These are phyloP conservation scores for Annulohypoxylon nitens DNA, from an alignment of 495 filamentous ascomycete species.

Conservation along the genomic window DNA sequence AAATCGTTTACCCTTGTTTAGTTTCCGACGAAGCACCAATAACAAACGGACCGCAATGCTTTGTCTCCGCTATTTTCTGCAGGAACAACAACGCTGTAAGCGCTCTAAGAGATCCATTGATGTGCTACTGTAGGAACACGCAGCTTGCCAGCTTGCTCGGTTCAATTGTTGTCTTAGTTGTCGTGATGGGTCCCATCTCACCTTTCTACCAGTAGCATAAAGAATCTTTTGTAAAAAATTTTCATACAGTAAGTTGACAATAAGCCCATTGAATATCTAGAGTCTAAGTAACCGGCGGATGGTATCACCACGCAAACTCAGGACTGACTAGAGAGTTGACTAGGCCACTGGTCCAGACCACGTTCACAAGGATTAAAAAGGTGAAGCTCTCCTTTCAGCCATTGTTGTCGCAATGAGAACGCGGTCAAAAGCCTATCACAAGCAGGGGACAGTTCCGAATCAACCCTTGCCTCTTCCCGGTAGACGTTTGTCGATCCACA, in stretches of 20 bases:
- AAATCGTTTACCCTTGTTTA: not conserved
- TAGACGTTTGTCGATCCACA: slow-evolving; percentile 49
- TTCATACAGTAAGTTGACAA: not conserved
- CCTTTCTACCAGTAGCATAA: slow-evolving; percentile 10
- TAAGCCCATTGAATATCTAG: not conserved
- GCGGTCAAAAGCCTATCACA: slow-evolving; percentile 17
- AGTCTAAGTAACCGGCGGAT: not conserved
- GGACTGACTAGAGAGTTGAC: not conserved
- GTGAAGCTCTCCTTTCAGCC: slow-evolving; percentile 25
- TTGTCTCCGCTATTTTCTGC: slow-evolving; percentile 36
- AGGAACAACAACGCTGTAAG: slow-evolving; percentile 42
- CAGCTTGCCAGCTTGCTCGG: slow-evolving; percentile 12
- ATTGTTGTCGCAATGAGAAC: slow-evolving; percentile 32
- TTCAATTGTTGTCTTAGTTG: slow-evolving; percentile 18
- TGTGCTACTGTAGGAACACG: slow-evolving; percentile 37
- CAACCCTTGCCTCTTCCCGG: slow-evolving; percentile 43
- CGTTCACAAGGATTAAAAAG: slow-evolving; percentile 1
- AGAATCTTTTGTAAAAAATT: slow-evolving; percentile 6
- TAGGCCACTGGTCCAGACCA: not conserved
- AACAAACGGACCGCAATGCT: slow-evolving; percentile 8
- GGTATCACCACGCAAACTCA: not conserved
- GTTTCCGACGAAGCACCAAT: slow-evolving; percentile 32
- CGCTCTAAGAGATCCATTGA: slow-evolving; percentile 4
- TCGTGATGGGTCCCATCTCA: slow-evolving; percentile 16
- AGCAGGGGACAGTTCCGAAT: slow-evolving; percentile 23